These are phyloP conservation scores for Parachaetomium inaequale DNA, from an alignment of 495 filamentous ascomycete genomes.

Conservation along the genomic window DNA sequence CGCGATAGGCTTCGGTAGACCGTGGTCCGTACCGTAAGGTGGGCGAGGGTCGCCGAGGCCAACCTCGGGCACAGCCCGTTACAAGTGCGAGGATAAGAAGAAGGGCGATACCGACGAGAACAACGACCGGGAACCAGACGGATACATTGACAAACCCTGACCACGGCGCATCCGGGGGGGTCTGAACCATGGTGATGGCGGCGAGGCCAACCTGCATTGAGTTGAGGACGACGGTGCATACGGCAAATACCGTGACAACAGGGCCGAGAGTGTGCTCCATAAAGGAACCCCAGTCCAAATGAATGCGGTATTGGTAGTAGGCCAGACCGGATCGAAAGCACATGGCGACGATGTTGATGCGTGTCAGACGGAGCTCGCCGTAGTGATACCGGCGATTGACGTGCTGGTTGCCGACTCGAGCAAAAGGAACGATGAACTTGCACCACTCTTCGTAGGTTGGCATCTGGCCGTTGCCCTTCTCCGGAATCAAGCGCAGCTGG, in stretches of 20 bases:
- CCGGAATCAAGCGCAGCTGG: constrained; percentile 23
- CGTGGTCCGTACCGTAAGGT: too few species aligned
- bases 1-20: too few species aligned
- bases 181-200: constrained; percentile 1
- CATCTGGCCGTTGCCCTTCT: constrained; percentile 6
- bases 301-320: constrained; percentile 35
- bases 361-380: constrained; percentile 44
- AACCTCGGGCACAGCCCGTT: too few species aligned
- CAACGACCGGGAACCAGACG: constrained; percentile 29
- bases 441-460: constrained; percentile 35
- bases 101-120: constrained; percentile 25
- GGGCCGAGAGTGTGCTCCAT: constrained; percentile 29
- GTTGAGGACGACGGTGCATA: constrained; percentile 32
- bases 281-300: constrained; percentile 33
- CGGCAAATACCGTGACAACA: constrained; percentile 32
- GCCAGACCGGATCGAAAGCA: constrained; percentile 21
- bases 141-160: constrained; percentile 18
- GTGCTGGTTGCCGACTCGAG: constrained; percentile 24
- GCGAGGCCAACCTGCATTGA: constrained; percentile 34
- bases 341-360: constrained; percentile 39
- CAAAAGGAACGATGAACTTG: constrained; percentile 31
- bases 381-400: constrained; percentile 39
- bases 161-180: constrained; percentile 14
- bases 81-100: constrained; percentile 7
- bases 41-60: too few species aligned